A percentile compares a stretch with the other conserved stretches of the same genome.
These are phyloP conservation scores for Geotrichum siamense DNA, from an alignment of 1,139 yeast genomes.

Conservation along the genomic window DNA sequence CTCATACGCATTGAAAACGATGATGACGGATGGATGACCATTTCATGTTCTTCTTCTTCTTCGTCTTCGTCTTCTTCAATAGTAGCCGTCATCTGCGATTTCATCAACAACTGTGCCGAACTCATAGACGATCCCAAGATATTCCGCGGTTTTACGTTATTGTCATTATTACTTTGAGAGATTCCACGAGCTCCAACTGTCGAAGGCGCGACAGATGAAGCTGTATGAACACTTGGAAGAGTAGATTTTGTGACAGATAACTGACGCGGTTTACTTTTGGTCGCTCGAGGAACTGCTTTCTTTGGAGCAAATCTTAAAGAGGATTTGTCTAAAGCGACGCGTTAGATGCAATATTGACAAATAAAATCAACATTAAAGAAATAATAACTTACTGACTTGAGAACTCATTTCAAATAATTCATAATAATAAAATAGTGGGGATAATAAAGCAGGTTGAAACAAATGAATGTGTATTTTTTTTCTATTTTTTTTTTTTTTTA, in stretches of 20 bases:
- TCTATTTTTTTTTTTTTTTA: too few relatives aligned
- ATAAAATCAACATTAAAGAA: not conserved
- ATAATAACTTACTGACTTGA: slow-evolving; percentile 8
- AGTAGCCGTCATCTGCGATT: slow-evolving; percentile 15
- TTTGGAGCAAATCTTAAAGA: slow-evolving; percentile 18
- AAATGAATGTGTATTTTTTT: too few relatives aligned
- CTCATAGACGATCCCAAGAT: slow-evolving; percentile 9
- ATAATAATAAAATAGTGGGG: too few relatives aligned
- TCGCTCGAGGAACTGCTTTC: slow-evolving; percentile 9
- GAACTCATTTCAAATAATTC: too few relatives aligned
- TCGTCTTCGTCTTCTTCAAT: slow-evolving; percentile 14
- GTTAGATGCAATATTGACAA: not conserved
- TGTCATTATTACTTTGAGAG: slow-evolving; percentile 4
- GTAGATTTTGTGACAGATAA: slow-evolving; percentile 12
- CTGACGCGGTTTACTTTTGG: slow-evolving; percentile 13
- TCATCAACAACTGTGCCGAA: slow-evolving; percentile 12
- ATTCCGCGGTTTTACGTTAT: slow-evolving; percentile 1
- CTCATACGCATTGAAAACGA: slow-evolving; percentile 14
- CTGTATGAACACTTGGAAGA: slow-evolving; percentile 7
- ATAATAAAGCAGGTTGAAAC: too few relatives aligned
- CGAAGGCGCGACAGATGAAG: slow-evolving; percentile 1
- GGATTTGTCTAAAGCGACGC: slow-evolving; percentile 18
- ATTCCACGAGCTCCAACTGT: too few relatives aligned
- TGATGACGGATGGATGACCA: slow-evolving; percentile 6
- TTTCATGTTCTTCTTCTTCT: slow-evolving; percentile 1